These are phyloP conservation scores for Metarhizium album DNA, from an alignment of 2,329 filamentous ascomycete genomes.

Conservation along the genomic window DNA sequence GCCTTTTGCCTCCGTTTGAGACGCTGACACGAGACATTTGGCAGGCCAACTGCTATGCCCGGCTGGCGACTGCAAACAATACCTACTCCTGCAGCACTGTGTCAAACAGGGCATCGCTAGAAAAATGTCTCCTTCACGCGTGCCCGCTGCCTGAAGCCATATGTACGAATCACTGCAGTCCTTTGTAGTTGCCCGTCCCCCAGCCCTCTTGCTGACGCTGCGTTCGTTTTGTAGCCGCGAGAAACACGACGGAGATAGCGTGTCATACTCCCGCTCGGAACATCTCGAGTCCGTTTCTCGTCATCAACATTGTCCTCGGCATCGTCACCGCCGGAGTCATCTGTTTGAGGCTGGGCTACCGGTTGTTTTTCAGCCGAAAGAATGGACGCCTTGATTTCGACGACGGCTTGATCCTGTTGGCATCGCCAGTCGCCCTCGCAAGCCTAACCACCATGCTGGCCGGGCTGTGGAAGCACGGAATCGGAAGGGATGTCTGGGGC, in stretches of 20 bases:
- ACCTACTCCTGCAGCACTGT: not conserved
- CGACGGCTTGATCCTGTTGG: constrained; percentile 1
- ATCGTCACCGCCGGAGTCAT: not conserved
- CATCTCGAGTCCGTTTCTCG: not conserved
- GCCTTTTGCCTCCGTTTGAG: not conserved
- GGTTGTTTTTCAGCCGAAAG: constrained; percentile 1
- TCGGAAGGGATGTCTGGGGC: constrained; percentile 1
- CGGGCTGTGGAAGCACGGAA: not conserved
- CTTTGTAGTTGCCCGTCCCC: not conserved
- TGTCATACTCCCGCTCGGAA: not conserved
- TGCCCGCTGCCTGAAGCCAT: constrained; percentile 1
- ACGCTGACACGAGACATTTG: not conserved
- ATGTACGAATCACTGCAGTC: not conserved
- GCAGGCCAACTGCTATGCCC: not conserved
- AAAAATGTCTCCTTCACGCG: not conserved
- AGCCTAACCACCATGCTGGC: not conserved
- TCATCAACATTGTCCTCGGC: constrained; percentile 1
- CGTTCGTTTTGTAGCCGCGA: not conserved
- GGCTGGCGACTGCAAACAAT: not conserved
- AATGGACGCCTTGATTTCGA: not conserved
- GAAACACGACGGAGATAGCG: constrained; percentile 1
- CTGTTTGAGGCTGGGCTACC: not conserved
- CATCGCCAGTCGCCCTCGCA: constrained; percentile 1
- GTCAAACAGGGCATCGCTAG: not conserved
- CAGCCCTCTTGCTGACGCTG: not conserved